A percentile compares a stretch with the other conserved stretches of the same genome.
These are phyloP conservation scores for Dysphania ambrosioides DNA, from an alignment of 148 eudicot genomes.

Conservation along the genomic window DNA sequence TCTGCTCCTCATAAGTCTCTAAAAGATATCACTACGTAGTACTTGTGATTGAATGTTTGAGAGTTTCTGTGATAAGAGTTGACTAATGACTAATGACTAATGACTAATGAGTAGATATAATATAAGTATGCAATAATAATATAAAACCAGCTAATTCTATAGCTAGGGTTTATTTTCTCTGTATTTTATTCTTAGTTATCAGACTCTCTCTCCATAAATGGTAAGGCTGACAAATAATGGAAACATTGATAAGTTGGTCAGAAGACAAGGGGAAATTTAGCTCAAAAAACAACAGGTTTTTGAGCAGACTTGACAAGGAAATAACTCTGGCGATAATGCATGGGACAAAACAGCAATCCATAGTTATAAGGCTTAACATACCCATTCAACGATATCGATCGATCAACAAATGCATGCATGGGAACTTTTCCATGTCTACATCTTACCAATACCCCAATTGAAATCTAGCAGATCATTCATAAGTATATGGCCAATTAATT, in stretches of 20 bases:
- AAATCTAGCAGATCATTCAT: too few species aligned
- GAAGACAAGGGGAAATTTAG: too few species aligned
- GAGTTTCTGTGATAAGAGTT: background rate
- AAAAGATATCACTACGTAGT: too few species aligned
- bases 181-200: background rate
- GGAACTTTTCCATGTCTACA: too few species aligned
- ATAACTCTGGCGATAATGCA: slow-evolving; percentile 24
- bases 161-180: background rate
- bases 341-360: slow-evolving; percentile 29
- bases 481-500: too few species aligned
- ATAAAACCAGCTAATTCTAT: background rate
- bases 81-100: slow-evolving; percentile 10
- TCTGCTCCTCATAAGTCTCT: background rate
- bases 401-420: slow-evolving; percentile 24
- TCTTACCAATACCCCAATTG: too few species aligned
- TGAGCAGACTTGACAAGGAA: slow-evolving; percentile 28
- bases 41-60: slow-evolving; percentile 9
- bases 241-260: slow-evolving; percentile 9
- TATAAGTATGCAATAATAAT: background rate
- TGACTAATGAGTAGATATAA: background rate
- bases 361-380: slow-evolving; percentile 1
- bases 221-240: slow-evolving; percentile 16
- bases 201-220: slow-evolving; percentile 1
- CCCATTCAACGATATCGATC: slow-evolving; percentile 25
- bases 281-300: too few species aligned